A percentile compares a stretch with the other conserved stretches of the same genome.
Evolutionary conservation across 495 filamentous ascomycete genomes (phyloP).

Genomic region (Podospora pseudocomata): DNA sequence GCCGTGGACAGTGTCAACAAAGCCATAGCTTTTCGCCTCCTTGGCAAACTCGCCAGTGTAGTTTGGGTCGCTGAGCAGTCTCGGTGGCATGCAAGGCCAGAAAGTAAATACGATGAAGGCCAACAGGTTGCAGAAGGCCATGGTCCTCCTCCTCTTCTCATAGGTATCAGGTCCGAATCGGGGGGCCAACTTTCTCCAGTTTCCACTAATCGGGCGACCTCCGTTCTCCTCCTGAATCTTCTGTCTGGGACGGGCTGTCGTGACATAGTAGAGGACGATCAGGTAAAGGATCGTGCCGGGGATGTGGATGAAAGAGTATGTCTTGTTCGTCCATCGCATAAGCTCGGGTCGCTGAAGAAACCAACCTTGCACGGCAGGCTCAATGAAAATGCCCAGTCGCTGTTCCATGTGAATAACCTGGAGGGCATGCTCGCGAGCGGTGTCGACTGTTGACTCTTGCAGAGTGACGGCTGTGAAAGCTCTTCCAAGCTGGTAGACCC

Average conservation of each 20-base stretch:
- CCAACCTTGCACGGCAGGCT: constrained; percentile 55
- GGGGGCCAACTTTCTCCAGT: constrained; percentile 48
- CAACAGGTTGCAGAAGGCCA: constrained; percentile 71
- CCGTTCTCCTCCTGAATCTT: constrained; percentile 35
- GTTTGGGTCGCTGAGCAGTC: constrained; percentile 56
- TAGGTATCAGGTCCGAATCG: constrained; percentile 28
- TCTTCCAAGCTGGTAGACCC: constrained; percentile 39
- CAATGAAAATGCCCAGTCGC: constrained; percentile 60
- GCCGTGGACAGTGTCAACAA: constrained; percentile 72
- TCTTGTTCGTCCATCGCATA: constrained; percentile 52
- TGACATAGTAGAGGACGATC: constrained; percentile 64
- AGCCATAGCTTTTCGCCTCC: constrained; percentile 52
- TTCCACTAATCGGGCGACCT: constrained; percentile 26
- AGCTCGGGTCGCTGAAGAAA: constrained; percentile 42
- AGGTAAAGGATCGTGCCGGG: constrained; percentile 70
- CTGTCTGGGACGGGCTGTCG: constrained; percentile 47
- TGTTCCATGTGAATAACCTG: constrained; percentile 60
- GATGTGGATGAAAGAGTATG: constrained; percentile 80
- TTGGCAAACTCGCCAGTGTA: constrained; percentile 27
- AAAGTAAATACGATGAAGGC: constrained; percentile 74
- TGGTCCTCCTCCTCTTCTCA: constrained; percentile 51
- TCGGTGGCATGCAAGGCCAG: constrained; percentile 80
- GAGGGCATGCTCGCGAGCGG: constrained; percentile 48
- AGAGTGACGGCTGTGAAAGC: constrained; percentile 56
- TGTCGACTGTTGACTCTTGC: constrained; percentile 50